Base-by-base conservation (phyloP, 2,329 filamentous ascomycete genomes). In the Corynespora cassiicola region DNA sequence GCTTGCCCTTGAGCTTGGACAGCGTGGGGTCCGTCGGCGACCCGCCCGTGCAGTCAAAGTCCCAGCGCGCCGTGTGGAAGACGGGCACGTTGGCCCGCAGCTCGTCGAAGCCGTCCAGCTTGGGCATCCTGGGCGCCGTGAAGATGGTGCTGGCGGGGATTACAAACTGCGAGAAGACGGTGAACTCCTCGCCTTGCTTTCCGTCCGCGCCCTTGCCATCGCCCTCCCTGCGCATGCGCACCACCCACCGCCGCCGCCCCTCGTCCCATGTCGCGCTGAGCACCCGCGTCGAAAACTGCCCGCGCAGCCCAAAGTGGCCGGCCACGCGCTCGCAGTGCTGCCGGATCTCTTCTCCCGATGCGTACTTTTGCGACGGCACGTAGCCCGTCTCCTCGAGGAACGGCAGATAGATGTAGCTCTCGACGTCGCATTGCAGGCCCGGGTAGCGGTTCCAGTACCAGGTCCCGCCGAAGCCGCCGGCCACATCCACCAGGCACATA, bases 371-470 rank as follows among this genome's bases (percentile, higher is more conserved):
- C 21, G 65, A 73, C 0, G 80, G 80, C 50, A 40, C 25, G 12
- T 40, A 40, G 18, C 25, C 24, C 2, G 71, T 81, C 55, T 84
- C 79, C 42, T 84, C 80, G 2, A 84, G 68, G 6, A 82, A 59
- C 2, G 80, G 80, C 64, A 84, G 59, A 51, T 85, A 85, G 14
- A 74, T 67, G 47, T 79, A 82, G 22, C 72, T 69, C 58, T 85
- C 81, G 4, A 81, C 63, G 48, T 85, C 81, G 52, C 80, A 84
- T 50, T 63, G 66, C 5, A 74, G 46, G 1, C 75, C 75, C 6
- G 74, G 73, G 41, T 75, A 76, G 7, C 66, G 58, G 33, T 75
- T 75, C 63, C 68, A 75, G 42, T 71, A 75, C 63, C 74, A 76
- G 2, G 71, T 73, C 2, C 74, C 74, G 3, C 74, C 73, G 46